Evolutionary conservation across 768 basidiomycete species (phyloP), one percentile per base, ranked within the genome.

Genomic region (Ephemerocybe angulata): DNA sequence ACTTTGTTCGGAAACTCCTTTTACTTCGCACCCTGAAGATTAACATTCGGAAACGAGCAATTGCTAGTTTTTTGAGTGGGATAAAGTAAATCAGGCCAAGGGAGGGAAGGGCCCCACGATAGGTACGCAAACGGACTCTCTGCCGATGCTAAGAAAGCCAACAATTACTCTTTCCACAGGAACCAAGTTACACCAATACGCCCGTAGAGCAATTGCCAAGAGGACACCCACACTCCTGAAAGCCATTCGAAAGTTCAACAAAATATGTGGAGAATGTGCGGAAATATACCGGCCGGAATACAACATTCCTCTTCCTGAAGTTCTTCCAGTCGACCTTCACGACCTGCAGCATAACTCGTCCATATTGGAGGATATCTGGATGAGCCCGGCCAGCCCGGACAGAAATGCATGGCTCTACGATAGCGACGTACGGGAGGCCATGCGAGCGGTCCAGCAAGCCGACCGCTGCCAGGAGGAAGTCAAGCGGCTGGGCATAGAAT

Each of bases 291-390:
- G 56, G 70, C 60, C 60, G 0, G 24, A 52, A 10, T 68, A 63
- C 38, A 21, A 31, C 0, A 68, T 76, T 12, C 70, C 70, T 0
- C 27, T 73, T 17, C 76, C 72, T 0, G 8, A 47, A 2, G 63
- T 63, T 0, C 66, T 76, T 0, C 69, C 68, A 0, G 66, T 62
- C 0, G 54, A 71, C 19, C 56, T 78, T 0, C 28, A 44, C 2
- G 40, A 42, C 1, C 63, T 71, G 3, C 62, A 61, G 3, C 59
- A 68, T 8, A 33, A 59, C 30, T 22, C 11, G 7, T 41, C 66
- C 0, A 46, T 78, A 0, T 64, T 74, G 63, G 64, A 74, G 41
- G 73, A 75, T 49, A 62, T 75, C 0, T 76, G 72, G 72, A 70
- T 74, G 4, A 59, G 50, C 0, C 63, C 62, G 0, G 50, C 62